Evolutionary conservation across 805 yeast genomes (phyloP), one percentile per base, ranked within the genome.

Genomic region (Candida jianshihensis): DNA sequence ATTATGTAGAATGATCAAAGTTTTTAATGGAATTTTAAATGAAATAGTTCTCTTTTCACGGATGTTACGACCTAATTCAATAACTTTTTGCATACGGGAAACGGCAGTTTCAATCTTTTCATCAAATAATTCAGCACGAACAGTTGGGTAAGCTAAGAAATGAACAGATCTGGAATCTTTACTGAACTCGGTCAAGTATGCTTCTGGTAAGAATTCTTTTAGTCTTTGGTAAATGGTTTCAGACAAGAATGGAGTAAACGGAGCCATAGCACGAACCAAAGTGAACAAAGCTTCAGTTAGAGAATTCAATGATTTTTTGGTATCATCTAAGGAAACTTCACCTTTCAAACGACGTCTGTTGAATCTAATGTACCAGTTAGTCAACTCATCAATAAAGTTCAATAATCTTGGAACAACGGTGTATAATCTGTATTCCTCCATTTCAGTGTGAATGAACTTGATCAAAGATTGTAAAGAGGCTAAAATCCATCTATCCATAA

Each of bases 271-370:
- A 59, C 97, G 79, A 35, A 78, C 81, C 55, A 92, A 78, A 31
- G 87, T 86, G 61, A 84, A 83, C 51, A 89, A 70, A 24, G 92
- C 95, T 60, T 88, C 96, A 39, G 89, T 79, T 61, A 92, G 70
- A 18, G 97, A 84, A 66, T 92, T 92, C 54, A 92, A 73, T 33
- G 96, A 96, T 53, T 74, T 75, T 49, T 78, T 61, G 52, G 96
- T 82, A 57, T 92, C 98, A 38, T 78, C 81, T 35, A 75, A 63
- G 42, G 95, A 96, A 42, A 74, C 81, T 56, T 82, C 92, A 59
- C 97, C 97, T 81, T 92, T 92, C 56, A 92, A 76, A 72, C 99
- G 90, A 69, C 87, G 79, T 70, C 99, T 89, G 71, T 92, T 92
- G 65, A 92, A 85, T 63, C 99, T 82, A 60, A 92, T 92, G 70